Conservation (phyloP, 75 land plant genomes). For the Adiantum capillusveneris region DNA sequence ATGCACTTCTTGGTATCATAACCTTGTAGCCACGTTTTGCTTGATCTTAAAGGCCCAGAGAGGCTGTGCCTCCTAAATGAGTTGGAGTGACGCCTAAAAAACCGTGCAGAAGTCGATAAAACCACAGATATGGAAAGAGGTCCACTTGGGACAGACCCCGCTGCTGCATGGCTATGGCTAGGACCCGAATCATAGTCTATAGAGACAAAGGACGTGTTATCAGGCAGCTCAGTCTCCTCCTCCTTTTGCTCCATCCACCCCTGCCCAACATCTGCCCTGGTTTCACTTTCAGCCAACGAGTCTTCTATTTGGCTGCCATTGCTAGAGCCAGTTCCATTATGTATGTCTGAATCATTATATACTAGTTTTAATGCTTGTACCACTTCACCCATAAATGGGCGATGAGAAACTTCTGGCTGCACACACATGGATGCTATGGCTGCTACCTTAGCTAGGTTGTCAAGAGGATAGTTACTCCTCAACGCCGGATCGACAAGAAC, state of each 20-base stretch:
- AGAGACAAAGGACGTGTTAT: constrained; percentile 55
- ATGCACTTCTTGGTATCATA: too few relatives aligned
- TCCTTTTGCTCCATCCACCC: constrained; percentile 33
- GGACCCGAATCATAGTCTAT: constrained; percentile 84
- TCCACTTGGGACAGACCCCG: background rate
- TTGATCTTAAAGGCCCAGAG: constrained; percentile 12
- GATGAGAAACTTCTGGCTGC: constrained; percentile 75
- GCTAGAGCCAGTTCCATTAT: background rate
- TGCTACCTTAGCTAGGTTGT: constrained; percentile 72
- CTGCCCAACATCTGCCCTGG: constrained; percentile 10
- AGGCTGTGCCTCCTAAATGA: constrained; percentile 18
- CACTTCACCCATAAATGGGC: constrained; percentile 99
- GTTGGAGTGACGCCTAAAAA: constrained; percentile 3
- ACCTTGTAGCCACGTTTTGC: too few relatives aligned
- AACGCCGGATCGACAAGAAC: constrained; percentile 73
- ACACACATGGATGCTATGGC: constrained; percentile 97
- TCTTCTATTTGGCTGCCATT: constrained; percentile 23
- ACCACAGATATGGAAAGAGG: constrained; percentile 17
- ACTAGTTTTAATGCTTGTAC: constrained; percentile 90
- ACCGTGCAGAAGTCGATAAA: constrained; percentile 6
- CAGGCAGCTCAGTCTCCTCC: constrained; percentile 26
- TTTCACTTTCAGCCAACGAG: constrained; percentile 32
- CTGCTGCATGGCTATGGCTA: background rate
- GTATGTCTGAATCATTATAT: constrained; percentile 42
- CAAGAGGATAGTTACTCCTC: constrained; percentile 43